Conservation (phyloP, 2,329 filamentous ascomycete genomes). For the Colletotrichum falcatum region DNA sequence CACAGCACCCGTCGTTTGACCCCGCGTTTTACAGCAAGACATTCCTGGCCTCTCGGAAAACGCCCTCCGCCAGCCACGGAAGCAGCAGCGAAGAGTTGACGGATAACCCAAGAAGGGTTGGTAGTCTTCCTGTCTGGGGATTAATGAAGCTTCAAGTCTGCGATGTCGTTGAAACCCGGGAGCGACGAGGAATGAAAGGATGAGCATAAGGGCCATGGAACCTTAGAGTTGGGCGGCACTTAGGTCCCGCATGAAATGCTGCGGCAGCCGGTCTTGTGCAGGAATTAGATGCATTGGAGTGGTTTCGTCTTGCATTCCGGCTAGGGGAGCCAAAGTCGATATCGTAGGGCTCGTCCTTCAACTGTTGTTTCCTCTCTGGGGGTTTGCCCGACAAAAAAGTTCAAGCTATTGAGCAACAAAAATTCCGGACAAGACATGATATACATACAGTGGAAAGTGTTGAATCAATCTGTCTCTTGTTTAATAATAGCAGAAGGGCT, state of each 20-base stretch:
- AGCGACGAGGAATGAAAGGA: background rate
- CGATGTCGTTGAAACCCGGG: too few species aligned
- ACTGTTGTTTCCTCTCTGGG: background rate
- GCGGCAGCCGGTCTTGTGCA: background rate
- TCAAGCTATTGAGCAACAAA: too few species aligned
- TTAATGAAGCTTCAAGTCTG: background rate
- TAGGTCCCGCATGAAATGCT: background rate
- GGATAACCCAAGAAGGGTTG: background rate
- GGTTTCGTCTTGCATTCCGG: background rate
- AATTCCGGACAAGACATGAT: background rate
- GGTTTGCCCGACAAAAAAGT: background rate
- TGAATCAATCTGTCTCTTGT: background rate
- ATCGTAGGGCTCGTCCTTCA: too few species aligned
- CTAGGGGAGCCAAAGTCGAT: background rate
- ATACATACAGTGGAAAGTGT: background rate
- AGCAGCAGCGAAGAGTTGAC: background rate
- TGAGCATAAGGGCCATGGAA: too few species aligned
- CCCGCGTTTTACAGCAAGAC: background rate
- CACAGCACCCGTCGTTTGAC: too few species aligned
- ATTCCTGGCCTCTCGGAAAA: too few species aligned
- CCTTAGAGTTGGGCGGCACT: background rate
- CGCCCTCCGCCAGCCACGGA: background rate
- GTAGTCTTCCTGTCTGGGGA: background rate
- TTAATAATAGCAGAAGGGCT: background rate
- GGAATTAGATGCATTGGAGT: background rate